phyloP scores from a whole-genome alignment of 2,329 filamentous ascomycete genomes.

The Dothideomycetidae sp. region DNA sequence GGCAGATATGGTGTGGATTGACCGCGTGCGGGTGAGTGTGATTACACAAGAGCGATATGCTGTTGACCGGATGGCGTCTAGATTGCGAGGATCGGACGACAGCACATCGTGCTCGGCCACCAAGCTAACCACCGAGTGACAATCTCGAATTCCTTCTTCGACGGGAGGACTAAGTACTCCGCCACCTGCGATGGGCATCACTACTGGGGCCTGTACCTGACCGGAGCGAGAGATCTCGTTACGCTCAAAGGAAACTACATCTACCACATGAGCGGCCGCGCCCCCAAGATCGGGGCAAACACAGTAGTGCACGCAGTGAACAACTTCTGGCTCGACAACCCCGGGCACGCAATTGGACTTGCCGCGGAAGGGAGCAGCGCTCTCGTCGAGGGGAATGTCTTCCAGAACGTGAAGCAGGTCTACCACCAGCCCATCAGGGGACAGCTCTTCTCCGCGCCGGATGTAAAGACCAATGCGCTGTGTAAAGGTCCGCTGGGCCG shows the following conservation, averaged over 20 bases:
- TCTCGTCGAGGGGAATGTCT: conserved; percentile 16
- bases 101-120: conserved; percentile 46
- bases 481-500: conserved; percentile 36
- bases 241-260: conserved; percentile 49
- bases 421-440: conserved; percentile 27
- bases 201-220: conserved; percentile 47
- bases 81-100: conserved; percentile 44
- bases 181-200: conserved; percentile 45
- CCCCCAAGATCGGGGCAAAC: conserved; percentile 41
- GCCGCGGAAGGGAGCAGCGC: conserved; percentile 21
- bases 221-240: conserved; percentile 41
- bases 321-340: conserved; percentile 46
- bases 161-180: conserved; percentile 41
- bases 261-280: conserved; percentile 43
- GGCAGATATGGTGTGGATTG: conserved; percentile 20
- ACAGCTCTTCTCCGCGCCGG: conserved; percentile 26
- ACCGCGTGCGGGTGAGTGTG: conserved; percentile 15
- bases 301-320: conserved; percentile 47
- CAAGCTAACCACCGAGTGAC: conserved; percentile 40
- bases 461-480: conserved; percentile 23
- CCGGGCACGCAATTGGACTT: conserved; percentile 44
- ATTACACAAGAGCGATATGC: too few relatives aligned
- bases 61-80: too few relatives aligned
- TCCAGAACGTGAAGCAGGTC: conserved; percentile 26
- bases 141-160: conserved; percentile 46